These are phyloP conservation scores for Arabidopsis suecica DNA, from an alignment of 345 rosid species.

Conservation along the genomic window DNA sequence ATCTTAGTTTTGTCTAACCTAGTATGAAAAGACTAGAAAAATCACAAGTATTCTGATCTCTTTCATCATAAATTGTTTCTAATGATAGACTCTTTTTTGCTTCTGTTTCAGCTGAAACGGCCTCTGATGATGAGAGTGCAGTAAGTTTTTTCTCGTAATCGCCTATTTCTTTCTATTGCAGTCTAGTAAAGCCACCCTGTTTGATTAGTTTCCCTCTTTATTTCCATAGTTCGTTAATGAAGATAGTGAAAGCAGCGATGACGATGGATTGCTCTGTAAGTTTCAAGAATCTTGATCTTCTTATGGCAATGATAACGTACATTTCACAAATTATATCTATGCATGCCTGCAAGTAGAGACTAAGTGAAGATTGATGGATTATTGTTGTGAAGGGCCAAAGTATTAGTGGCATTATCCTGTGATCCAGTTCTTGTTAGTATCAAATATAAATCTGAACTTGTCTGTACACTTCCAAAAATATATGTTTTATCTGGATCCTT, in stretches of 20 bases:
- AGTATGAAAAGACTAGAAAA: background rate
- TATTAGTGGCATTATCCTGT: background rate
- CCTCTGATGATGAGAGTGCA: constrained; percentile 64
- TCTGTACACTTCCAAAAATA: background rate
- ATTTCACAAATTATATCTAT: background rate
- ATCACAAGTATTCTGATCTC: background rate
- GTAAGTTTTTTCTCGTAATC: constrained; percentile 49
- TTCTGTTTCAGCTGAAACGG: constrained; percentile 62
- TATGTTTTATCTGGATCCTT: background rate
- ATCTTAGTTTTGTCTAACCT: constrained; percentile 6
- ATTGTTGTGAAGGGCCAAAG: background rate
- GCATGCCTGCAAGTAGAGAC: constrained; percentile 4
- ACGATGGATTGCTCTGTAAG: constrained; percentile 98
- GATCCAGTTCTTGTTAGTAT: background rate
- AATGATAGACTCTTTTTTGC: background rate
- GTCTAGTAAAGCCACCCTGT: background rate
- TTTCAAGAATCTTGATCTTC: constrained; percentile 35
- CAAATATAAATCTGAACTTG: background rate
- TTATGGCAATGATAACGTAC: background rate
- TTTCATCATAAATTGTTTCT: background rate
- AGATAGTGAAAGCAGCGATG: constrained; percentile 79
- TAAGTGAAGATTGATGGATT: background rate
- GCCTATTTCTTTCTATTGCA: background rate
- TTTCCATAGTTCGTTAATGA: constrained; percentile 58
- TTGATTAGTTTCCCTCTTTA: constrained; percentile 21